Evolutionary conservation across 495 filamentous ascomycete genomes (phyloP), one percentile per base, ranked within the genome.

Genomic region (Monascus purpureus): DNA sequence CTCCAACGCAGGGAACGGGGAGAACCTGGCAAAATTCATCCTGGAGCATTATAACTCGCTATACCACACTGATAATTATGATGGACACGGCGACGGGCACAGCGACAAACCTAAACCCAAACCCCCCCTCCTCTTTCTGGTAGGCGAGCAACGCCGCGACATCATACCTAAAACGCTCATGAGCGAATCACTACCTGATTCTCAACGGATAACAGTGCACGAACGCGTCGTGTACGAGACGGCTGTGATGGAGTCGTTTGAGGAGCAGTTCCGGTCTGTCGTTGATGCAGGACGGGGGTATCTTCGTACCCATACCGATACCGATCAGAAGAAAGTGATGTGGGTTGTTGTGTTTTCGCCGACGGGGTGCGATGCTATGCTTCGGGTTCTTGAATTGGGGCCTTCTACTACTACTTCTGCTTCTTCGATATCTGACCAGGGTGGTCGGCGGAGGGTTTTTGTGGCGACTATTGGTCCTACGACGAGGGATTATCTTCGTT

Each of bases 301-400:
- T 16, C 23, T 36, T 16, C 25, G 17, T 29, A 74, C 58, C 8
- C 17, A 20, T 22, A 3, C 18, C 12, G 13, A 16, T 2, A 4
- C 17, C 28, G 51, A 48, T 23, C 46, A 44, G 6, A 29, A 37
- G 6, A 34, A 43, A 18, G 42, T 34, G 19, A 65, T 78, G 41
- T 96, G 90, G 87, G 75, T 87, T 1, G 82, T 94, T 8, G 80
- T 96, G 6, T 99, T 99, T 44, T 95, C 87, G 25, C 85, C 90
- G 1, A 85, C 77, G 13, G 87, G 82, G 1, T 90, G 83, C 42
- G 75, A 80, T 51, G 75, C 72, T 43, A 81, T 93, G 79, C 59
- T 95, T 4, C 55, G 68, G 32, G 69, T 65, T 19, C 20, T 22
- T 22, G 20, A 9, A 9, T 50, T 94, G 42, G 70, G 60, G 12